phyloP scores from a whole-genome alignment of 495 filamentous ascomycete species.

The Aspergillus baeticus region DNA sequence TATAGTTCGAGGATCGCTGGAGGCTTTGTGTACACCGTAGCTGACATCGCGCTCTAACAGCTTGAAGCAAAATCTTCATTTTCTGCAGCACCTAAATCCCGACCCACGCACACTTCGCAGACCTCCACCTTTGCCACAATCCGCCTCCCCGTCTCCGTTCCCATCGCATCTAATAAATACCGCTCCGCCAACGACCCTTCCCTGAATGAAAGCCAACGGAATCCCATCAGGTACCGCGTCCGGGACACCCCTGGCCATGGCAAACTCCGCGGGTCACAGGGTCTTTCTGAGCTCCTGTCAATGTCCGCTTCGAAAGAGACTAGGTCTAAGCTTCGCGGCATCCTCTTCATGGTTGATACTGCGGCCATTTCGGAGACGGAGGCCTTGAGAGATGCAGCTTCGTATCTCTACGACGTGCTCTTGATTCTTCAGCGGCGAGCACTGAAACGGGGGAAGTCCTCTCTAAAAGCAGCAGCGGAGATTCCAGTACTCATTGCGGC shows the following conservation, averaged over 20 bases:
- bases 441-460: constrained; percentile 47
- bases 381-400: constrained; percentile 59
- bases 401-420: constrained; percentile 85
- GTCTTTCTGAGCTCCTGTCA: constrained; percentile 35
- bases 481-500: constrained; percentile 81
- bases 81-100: constrained; percentile 31
- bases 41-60: constrained; percentile 28
- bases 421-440: constrained; percentile 75
- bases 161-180: constrained; percentile 64
- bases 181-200: constrained; percentile 70
- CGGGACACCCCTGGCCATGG: constrained; percentile 93
- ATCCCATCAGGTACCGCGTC: constrained; percentile 75
- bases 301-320: constrained; percentile 47
- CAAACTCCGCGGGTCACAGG: constrained; percentile 70
- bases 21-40: not conserved
- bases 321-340: constrained; percentile 61
- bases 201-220: constrained; percentile 60
- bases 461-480: constrained; percentile 56
- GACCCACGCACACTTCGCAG: constrained; percentile 79
- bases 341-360: constrained; percentile 87
- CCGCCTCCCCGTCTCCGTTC: constrained; percentile 62
- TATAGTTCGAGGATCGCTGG: not conserved
- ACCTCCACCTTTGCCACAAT: constrained; percentile 68
- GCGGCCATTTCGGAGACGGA: constrained; percentile 64
- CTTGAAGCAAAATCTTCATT: constrained; percentile 43